These are phyloP conservation scores for Astragalus glycyphyllos DNA, from an alignment of 306 rosid genomes.

Conservation along the genomic window DNA sequence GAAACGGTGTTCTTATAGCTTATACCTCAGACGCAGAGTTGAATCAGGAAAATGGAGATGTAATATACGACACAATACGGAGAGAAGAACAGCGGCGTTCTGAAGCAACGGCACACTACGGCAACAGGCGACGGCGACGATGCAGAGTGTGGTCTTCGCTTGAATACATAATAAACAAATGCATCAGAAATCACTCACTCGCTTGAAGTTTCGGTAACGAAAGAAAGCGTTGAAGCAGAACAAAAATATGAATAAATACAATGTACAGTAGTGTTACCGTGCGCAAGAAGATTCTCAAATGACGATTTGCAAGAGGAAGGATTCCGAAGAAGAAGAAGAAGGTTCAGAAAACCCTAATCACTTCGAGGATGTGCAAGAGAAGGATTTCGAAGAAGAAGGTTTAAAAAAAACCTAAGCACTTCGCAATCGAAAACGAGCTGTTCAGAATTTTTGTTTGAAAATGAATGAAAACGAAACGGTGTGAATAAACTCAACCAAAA, in stretches of 20 bases:
- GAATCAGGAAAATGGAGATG: too few relatives aligned
- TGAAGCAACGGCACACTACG: too few relatives aligned
- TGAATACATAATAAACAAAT: too few relatives aligned
- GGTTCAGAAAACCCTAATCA: too few relatives aligned
- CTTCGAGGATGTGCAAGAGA: background rate
- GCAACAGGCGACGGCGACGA: too few relatives aligned
- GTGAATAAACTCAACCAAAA: background rate
- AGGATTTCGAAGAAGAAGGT: background rate
- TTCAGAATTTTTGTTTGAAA: background rate
- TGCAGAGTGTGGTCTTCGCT: too few relatives aligned
- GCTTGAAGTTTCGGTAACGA: background rate
- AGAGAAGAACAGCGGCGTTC: too few relatives aligned
- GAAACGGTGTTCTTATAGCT: too few relatives aligned
- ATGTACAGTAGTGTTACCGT: slow-evolving; percentile 15
- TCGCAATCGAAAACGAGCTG: background rate
- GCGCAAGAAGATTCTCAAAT: background rate
- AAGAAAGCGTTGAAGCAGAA: background rate
- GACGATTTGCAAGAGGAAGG: background rate
- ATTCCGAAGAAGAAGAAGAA: too few relatives aligned
- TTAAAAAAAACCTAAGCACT: slow-evolving; percentile 1
- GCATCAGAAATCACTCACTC: background rate
- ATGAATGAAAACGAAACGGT: slow-evolving; percentile 2
- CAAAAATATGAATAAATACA: background rate
- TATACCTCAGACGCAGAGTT: too few relatives aligned
- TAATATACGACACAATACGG: too few relatives aligned